Base-by-base conservation (phyloP, 805 yeast species). In the Suhomyces prunicola region DNA sequence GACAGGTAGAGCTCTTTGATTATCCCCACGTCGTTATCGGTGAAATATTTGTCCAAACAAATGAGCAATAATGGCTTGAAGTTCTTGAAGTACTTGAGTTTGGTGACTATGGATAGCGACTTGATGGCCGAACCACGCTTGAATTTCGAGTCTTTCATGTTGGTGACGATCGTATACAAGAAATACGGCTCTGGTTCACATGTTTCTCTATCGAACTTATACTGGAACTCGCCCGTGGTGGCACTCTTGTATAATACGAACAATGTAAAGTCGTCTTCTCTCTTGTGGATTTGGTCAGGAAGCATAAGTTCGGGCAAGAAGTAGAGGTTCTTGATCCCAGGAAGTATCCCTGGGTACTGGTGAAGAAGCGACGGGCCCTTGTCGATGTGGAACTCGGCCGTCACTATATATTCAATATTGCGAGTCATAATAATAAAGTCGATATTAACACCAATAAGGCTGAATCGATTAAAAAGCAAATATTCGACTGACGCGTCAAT, bases 351-450 rank as follows among this genome's bases (percentile, higher is more conserved):
- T 0, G 96, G 93, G 49, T 79, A 76, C 61, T 86, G 91, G 57
- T 81, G 80, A 50, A 74, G 73, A 31, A 90, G 69, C 4, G 81
- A 73, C 0, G 94, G 86, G 0, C 97, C 97, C 51, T 82, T 75
- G 60, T 82, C 86, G 57, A 86, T 83, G 65, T 90, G 94, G 66
- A 90, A 91, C 68, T 88, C 92, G 1, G 93, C 88, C 5, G 90
- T 78, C 31, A 90, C 60, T 22, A 87, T 76, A 61, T 77, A 86
- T 50, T 80, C 81, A 13, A 81, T 80, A 59, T 83, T 79, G 24
- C 53, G 45, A 26, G 52, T 52, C 59, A 57, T 54, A 41, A 24
- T 44, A 24, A 23, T 7, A 39, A 6, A 15, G 17, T 41, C 15
- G 39, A 26, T 10, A 22, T 7, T 6, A 17, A 15, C 22, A 17